Evolutionary conservation across 108 stramenopile genomes (phyloP), one percentile per base, ranked within the genome.

Genomic region (Epithemia pelagica): DNA sequence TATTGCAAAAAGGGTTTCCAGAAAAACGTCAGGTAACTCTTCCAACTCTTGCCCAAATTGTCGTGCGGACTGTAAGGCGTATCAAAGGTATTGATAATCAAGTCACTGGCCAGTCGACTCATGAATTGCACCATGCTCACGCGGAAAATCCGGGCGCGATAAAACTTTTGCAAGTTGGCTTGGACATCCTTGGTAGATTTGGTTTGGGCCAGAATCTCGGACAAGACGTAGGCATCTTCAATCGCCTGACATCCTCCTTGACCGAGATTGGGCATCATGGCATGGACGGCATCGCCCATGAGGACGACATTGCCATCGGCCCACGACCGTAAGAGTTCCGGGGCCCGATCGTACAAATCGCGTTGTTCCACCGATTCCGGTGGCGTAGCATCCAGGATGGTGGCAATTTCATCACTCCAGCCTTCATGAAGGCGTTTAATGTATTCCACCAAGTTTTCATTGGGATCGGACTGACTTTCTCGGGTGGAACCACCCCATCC

Each of bases 241-340:
- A 96, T 95, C 19, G 96, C 95, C 77, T 96, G 96, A 68, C 97
- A 96, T 54, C 96, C 97, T 32, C 97, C 97, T 70, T 91, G 90
- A 18, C 97, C 97, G 25, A 98, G 80, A 72, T 98, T 98, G 2
- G 97, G 97, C 97, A 98, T 98, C 97, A 98, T 98, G 46, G 97
- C 92, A 62, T 80, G 71, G 5, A 79, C 74, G 1, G 65, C 65
- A 78, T 98, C 97, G 19, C 97, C 97, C 61, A 96, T 84, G 28
- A 96, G 78, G 23, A 94, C 94, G 30, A 96, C 94, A 65, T 92
- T 91, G 2, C 97, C 97, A 55, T 96, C 81, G 0, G 95, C 90
- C 97, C 97, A 98, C 65, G 87, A 83, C 28, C 95, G 73, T 52
- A 92, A 68, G 27, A 96, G 74, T 78, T 93, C 91, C 0, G 97